Evolutionary conservation across 1,139 yeast genomes (phyloP), one percentile per base, ranked within the genome.

Genomic region (Kazachstania sp.): DNA sequence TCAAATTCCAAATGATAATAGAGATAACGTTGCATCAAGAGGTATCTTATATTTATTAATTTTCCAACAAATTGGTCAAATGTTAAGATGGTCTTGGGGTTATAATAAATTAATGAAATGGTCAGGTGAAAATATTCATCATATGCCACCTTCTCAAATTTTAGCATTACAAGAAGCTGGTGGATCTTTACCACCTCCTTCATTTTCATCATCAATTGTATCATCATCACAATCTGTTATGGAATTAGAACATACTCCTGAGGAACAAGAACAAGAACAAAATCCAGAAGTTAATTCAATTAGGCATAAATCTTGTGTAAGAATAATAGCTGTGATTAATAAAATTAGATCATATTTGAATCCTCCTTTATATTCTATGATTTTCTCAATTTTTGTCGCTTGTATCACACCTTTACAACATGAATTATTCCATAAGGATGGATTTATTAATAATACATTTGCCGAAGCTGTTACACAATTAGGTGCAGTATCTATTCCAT

Each of bases 341-440:
- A 39, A 46, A 31, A 41, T 64, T 23, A 51, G 50, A 19, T 44
- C 57, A 16, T 80, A 80, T 58, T 87, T 92, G 95, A 92, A 92
- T 66, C 97, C 97, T 11, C 98, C 98, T 9, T 71, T 92, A 52
- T 92, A 88, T 74, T 83, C 97, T 12, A 92, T 92, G 97, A 66
- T 86, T 26, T 67, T 83, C 1, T 82, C 97, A 9, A 80, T 92
- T 18, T 53, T 86, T 26, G 90, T 92, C 47, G 98, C 97, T 1
- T 78, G 94, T 0, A 72, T 86, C 16, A 87, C 95, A 3, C 70
- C 74, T 2, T 63, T 90, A 29, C 86, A 86, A 59, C 68, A 72
- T 43, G 74, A 77, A 48, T 77, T 90, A 53, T 90, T 83, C 66
- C 78, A 77, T 45, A 67, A 73, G 37, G 65, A 74, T 50, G 83